Evolutionary conservation across 2,329 filamentous ascomycete genomes (phyloP), one percentile per base, ranked within the genome.

Genomic region (Colletotrichum graminicola): DNA sequence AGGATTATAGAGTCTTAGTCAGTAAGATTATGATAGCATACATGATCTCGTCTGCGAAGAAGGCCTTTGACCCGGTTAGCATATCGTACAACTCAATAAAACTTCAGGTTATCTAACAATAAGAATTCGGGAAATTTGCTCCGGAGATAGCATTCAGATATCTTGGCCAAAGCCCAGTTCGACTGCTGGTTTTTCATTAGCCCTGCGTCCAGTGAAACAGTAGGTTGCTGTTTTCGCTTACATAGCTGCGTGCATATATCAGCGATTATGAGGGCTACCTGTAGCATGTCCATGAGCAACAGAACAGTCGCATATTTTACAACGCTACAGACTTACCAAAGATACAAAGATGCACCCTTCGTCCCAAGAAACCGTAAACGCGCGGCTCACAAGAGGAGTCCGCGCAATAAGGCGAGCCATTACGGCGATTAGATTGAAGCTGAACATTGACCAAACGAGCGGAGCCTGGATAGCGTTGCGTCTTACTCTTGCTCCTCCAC

Each of bases 61-160:
- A 59, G 0, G 29, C 18, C 55, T 55, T 26, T 2, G 4, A 1
- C 41, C 2, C 3, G 11, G 14, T 59, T 21, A 59, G 55, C 23
- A 43, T 3, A 29, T 5, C 2, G 26, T 5, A 1, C 5, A 12
- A 21, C n/a, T n/a, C 18, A 21, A n/a, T 21, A 1, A 2, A n/a
- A 10, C n/a, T 43, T 2, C 0, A 14, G 55, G 36, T 39, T 43
- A 6, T 5, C 55, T 1, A 18, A 59, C 55, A 29, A 41, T 29
- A 3, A 59, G 6, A 41, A 59, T 59, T 2, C 23, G 55, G 36
- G 55, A 43, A 11, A 59, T 21, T 21, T 59, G n/a, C 5, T 59
- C 55, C 21, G 55, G 55, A 21, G 36, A 29, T 12, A 59, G 23
- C 55, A 59, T 59, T 36, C 55, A 59, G 3, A 59, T 59, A 7